Base-by-base conservation (phyloP, 345 rosid genomes). In the Rhodamnia rubescens region DNA sequence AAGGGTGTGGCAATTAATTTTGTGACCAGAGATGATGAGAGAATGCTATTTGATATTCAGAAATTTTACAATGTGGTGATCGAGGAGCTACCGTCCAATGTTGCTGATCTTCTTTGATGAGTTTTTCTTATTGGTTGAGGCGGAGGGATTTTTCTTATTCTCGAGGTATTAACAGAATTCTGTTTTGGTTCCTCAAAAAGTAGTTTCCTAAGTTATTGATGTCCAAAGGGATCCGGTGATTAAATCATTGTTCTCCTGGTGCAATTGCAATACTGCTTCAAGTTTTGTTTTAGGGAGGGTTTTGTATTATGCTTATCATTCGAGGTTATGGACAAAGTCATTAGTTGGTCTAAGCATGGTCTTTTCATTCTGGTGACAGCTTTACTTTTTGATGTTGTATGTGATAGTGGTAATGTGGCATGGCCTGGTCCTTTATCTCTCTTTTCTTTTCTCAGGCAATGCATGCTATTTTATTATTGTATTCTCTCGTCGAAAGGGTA, bases 11-110 rank as follows among this genome's bases (percentile, higher is more conserved):
- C 93, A 3, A 91, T 91, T 64, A 91, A 91, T 74, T 91, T 91
- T 84, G 90, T 90, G 86, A 90, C 91, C 6, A 84, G 11, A 54
- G 93, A 91, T 36, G 91, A 90, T 54, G 91, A 88, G 53, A 87
- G 93, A 85, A 91, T 91, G 93, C 87, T 91, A 84, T 88, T 61
- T 42, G 93, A 91, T 84, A 91, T 91, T 83, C 98, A 94, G 92
- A 94, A 86, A 87, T 94, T 94, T 85, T 94, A 93, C 87, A 94
- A 91, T 44, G 95, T 93, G 64, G 90, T 91, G 59, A 24, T 91
- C 24, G 91, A 91, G 89, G 93, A 91, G 90, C 90, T 91, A 85
- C 93, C 93, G 21, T 88, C 90, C 5, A 91, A 91, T 8, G 90
- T 91, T 29, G 93, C 93, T 32, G 93, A 91, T 83, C 91, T 91